Evolutionary conservation across 1,284 basidiomycete genomes (phyloP).

Genomic region (Chalciporus piperatoides): DNA sequence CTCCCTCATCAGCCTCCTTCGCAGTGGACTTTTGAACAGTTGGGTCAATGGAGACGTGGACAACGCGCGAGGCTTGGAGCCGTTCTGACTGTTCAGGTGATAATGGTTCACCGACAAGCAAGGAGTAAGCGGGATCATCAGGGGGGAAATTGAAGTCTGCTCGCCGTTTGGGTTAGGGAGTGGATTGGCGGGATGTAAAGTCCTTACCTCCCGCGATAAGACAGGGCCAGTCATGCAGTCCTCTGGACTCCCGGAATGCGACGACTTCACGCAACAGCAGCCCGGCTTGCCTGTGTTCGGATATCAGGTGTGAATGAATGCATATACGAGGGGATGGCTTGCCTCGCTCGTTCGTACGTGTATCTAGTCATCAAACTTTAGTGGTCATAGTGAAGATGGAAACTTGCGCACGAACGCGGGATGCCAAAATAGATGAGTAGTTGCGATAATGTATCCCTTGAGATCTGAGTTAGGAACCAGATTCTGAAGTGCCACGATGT

Average conservation of each 20-base stretch:
- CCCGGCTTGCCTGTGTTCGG: conserved; percentile 53
- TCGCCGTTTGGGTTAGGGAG: conserved; percentile 5
- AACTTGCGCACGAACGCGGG: conserved; percentile 55
- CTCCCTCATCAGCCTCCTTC: conserved; percentile 42
- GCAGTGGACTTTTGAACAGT: conserved; percentile 35
- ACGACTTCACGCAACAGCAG: conserved; percentile 68
- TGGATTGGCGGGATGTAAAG: not conserved
- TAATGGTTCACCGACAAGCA: conserved; percentile 66
- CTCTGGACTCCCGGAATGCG: conserved; percentile 51
- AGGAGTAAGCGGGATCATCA: conserved; percentile 78
- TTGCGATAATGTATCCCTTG: conserved; percentile 68
- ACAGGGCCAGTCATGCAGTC: conserved; percentile 63
- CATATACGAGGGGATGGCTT: conserved; percentile 1
- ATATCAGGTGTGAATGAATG: not conserved
- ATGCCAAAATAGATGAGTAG: conserved; percentile 94
- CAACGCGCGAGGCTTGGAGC: conserved; percentile 68
- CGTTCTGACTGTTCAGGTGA: conserved; percentile 49
- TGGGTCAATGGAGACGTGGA: conserved; percentile 79
- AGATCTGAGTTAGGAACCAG: conserved; percentile 30
- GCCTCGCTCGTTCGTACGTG: conserved; percentile 85
- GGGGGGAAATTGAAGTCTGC: conserved; percentile 93
- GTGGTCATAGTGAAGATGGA: not conserved
- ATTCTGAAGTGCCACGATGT: conserved; percentile 64
- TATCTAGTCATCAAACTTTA: conserved; percentile 46
- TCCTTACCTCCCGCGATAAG: conserved; percentile 77